These are phyloP conservation scores for Metschnikowia colocasiae DNA, from an alignment of 805 yeast genomes.

Conservation along the genomic window DNA sequence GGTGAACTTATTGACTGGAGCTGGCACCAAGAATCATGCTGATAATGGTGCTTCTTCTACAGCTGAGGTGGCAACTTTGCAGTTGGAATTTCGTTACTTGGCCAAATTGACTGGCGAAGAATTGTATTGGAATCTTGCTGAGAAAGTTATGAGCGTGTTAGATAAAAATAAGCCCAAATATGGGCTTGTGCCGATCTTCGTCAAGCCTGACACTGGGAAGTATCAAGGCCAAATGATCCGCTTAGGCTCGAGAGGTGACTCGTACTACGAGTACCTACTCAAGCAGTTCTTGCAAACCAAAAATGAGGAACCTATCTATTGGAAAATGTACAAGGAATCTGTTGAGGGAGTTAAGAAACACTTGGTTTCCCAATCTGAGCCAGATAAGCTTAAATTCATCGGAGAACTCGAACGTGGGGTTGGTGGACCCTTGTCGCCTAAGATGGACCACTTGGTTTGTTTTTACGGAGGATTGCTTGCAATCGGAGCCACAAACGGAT, in stretches of 20 bases:
- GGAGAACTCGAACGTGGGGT: constrained; percentile 78
- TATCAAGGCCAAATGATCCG: constrained; percentile 66
- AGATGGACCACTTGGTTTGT: constrained; percentile 93
- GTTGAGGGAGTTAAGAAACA: constrained; percentile 73
- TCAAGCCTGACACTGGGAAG: constrained; percentile 69
- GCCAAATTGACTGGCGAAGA: constrained; percentile 76
- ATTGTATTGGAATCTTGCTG: constrained; percentile 75
- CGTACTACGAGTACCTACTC: constrained; percentile 83
- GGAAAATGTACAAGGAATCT: constrained; percentile 72
- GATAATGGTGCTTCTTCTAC: constrained; percentile 81
- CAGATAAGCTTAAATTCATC: constrained; percentile 60
- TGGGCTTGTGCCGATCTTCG: constrained; percentile 81
- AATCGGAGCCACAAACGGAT: constrained; percentile 83
- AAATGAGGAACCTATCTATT: constrained; percentile 55
- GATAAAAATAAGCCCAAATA: constrained; percentile 62
- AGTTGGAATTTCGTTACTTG: constrained; percentile 81
- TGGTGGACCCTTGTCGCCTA: constrained; percentile 54
- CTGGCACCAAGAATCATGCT: constrained; percentile 57
- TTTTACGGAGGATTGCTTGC: constrained; percentile 88
- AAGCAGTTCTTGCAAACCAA: constrained; percentile 82
- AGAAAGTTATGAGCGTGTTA: constrained; percentile 64
- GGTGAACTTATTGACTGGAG: constrained; percentile 64
- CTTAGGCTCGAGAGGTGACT: constrained; percentile 88
- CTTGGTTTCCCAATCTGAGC: constrained; percentile 56
- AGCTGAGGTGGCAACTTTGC: constrained; percentile 85